Evolutionary conservation across 345 rosid genomes (phyloP).

Genomic region (Stellera chamaejasme): DNA sequence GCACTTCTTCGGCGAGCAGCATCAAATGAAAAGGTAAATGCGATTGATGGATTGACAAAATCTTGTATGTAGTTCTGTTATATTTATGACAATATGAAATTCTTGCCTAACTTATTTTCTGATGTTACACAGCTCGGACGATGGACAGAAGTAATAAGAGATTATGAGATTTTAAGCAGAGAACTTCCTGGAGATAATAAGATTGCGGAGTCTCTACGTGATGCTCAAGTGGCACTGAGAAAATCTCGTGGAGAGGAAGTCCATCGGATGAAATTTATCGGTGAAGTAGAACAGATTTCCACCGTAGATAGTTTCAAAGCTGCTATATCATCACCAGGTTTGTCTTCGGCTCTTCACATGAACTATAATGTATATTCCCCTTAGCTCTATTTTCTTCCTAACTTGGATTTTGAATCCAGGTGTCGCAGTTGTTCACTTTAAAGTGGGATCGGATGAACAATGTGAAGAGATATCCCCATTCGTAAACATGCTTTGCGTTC

Average conservation of each 20-base stretch:
- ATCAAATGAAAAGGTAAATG: slow-evolving; percentile 76
- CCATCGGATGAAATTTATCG: slow-evolving; percentile 33
- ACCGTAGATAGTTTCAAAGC: slow-evolving; percentile 51
- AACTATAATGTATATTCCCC: not conserved
- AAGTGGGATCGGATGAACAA: slow-evolving; percentile 23
- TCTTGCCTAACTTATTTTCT: slow-evolving; percentile 2
- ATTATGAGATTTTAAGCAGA: slow-evolving; percentile 69
- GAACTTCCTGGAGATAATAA: slow-evolving; percentile 84
- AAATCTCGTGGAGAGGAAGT: slow-evolving; percentile 38
- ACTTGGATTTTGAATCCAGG: slow-evolving; percentile 22
- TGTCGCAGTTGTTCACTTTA: slow-evolving; percentile 25
- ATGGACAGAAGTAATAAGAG: slow-evolving; percentile 85
- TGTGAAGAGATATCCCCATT: slow-evolving; percentile 33
- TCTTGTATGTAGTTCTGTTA: not conserved
- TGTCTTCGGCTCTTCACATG: slow-evolving; percentile 4
- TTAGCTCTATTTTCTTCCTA: not conserved
- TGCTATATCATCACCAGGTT: slow-evolving; percentile 55
- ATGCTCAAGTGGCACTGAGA: slow-evolving; percentile 58
- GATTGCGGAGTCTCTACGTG: slow-evolving; percentile 60
- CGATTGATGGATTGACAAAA: not conserved
- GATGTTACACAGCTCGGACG: slow-evolving; percentile 49
- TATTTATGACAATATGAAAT: not conserved
- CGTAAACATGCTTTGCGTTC: slow-evolving; percentile 25
- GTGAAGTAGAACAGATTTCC: slow-evolving; percentile 58
- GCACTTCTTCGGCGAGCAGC: slow-evolving; percentile 89